These are phyloP conservation scores for Globisporangium viniferum DNA, from an alignment of 352 stramenopile genomes.

Conservation along the genomic window DNA sequence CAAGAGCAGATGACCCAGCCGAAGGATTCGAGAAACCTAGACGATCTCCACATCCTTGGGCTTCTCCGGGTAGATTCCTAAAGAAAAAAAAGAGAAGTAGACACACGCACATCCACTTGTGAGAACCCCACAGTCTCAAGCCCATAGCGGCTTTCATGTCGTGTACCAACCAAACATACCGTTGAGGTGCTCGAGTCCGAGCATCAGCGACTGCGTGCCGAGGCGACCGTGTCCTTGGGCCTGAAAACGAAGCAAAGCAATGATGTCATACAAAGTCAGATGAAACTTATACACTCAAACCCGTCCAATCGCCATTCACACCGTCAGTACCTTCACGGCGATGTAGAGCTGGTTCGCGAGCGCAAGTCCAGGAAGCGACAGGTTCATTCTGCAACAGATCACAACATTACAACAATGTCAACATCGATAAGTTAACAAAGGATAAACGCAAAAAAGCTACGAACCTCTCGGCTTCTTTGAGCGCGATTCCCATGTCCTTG, in stretches of 20 bases:
- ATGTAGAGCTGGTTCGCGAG: constrained; percentile 87
- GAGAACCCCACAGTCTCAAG: neutral
- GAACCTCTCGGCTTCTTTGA: constrained; percentile 79
- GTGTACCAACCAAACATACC: constrained; percentile 25
- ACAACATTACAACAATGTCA: constrained; percentile 1
- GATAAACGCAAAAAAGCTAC: constrained; percentile 2
- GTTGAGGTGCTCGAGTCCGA: constrained; percentile 87
- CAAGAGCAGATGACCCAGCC: neutral
- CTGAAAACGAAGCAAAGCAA: neutral
- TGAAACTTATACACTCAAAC: neutral
- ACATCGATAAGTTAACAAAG: neutral
- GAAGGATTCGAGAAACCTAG: constrained; percentile 9
- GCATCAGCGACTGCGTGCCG: constrained; percentile 84
- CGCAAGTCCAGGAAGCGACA: constrained; percentile 80
- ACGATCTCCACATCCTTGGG: constrained; percentile 36
- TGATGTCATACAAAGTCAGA: neutral
- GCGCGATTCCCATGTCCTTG: constrained; percentile 89
- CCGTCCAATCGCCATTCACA: neutral
- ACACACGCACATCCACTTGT: neutral
- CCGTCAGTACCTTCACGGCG: constrained; percentile 50
- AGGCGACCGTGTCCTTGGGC: constrained; percentile 76
- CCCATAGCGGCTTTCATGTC: neutral
- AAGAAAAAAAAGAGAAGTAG: neutral
- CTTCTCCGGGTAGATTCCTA: constrained; percentile 19
- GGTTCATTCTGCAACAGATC: constrained; percentile 59